Evolutionary conservation across 176 grass and related monocot species (phyloP).

Genomic region (Carex cristatella): DNA sequence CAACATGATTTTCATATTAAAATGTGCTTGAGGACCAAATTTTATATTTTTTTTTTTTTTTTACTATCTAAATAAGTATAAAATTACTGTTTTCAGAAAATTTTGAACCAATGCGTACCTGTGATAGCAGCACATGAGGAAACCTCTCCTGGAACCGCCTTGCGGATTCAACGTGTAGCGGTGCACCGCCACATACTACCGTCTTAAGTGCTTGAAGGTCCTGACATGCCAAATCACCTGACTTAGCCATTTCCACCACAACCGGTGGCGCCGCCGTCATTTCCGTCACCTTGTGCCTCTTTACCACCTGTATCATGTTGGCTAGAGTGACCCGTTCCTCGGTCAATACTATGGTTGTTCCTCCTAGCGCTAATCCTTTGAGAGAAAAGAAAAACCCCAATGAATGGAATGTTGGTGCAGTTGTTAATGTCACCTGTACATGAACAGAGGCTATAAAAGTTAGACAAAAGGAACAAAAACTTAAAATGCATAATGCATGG

Average conservation of each 20-base stretch:
- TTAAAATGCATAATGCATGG: too few relatives aligned
- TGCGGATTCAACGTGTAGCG: constrained; percentile 9
- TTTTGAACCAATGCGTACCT: background rate
- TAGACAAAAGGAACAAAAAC: too few relatives aligned
- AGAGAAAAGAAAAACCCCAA: constrained; percentile 26
- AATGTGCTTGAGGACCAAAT: too few relatives aligned
- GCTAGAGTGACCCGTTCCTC: background rate
- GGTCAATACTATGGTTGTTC: constrained; percentile 20
- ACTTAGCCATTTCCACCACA: constrained; percentile 27
- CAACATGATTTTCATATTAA: too few relatives aligned
- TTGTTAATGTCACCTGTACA: background rate
- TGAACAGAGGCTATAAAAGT: too few relatives aligned
- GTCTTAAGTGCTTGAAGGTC: constrained; percentile 15
- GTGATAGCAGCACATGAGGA: constrained; percentile 18
- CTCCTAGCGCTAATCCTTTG: background rate
- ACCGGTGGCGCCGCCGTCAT: constrained; percentile 25
- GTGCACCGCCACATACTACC: constrained; percentile 23
- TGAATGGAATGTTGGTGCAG: constrained; percentile 23
- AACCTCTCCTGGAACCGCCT: constrained; percentile 19
- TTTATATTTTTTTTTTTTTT: too few relatives aligned
- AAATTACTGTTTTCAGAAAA: too few relatives aligned
- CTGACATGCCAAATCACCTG: too few relatives aligned
- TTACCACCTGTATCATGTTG: constrained; percentile 14
- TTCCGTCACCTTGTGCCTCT: constrained; percentile 16
- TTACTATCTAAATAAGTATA: too few relatives aligned